Evolutionary conservation across 2,329 filamentous ascomycete genomes (phyloP).

Genomic region (Paracoccidioides brasiliensis): DNA sequence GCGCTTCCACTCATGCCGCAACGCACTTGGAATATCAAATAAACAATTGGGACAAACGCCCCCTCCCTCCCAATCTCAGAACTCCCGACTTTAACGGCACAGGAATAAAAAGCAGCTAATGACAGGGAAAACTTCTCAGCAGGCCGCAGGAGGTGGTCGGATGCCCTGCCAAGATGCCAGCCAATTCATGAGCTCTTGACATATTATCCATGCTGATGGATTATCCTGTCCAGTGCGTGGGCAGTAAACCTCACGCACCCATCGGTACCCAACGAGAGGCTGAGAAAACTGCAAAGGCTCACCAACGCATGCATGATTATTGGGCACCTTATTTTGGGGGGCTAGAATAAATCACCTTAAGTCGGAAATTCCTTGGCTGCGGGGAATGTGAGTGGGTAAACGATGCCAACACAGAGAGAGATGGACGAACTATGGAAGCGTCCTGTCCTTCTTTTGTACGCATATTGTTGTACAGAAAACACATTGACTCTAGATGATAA

Average conservation of each 20-base stretch:
- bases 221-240: background rate
- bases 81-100: too few relatives aligned
- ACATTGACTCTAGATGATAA: too few relatives aligned
- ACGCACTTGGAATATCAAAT: background rate
- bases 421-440: background rate
- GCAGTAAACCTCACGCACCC: background rate
- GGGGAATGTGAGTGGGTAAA: background rate
- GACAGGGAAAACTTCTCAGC: background rate
- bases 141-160: background rate
- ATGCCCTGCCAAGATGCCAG: background rate
- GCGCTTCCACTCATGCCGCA: background rate
- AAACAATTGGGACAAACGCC: background rate
- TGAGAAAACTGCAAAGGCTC: background rate
- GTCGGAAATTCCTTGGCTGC: background rate
- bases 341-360: too few relatives aligned
- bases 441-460: background rate
- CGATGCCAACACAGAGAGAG: constrained; percentile 1
- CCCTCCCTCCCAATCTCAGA: too few relatives aligned
- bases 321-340: background rate
- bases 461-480: background rate
- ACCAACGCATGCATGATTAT: background rate
- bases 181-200: background rate
- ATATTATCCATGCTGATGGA: background rate
- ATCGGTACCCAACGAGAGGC: constrained; percentile 1
- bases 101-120: too few relatives aligned